Base-by-base conservation (phyloP, 129 eudicot genomes). In the Chrysanthemum makinoi region DNA sequence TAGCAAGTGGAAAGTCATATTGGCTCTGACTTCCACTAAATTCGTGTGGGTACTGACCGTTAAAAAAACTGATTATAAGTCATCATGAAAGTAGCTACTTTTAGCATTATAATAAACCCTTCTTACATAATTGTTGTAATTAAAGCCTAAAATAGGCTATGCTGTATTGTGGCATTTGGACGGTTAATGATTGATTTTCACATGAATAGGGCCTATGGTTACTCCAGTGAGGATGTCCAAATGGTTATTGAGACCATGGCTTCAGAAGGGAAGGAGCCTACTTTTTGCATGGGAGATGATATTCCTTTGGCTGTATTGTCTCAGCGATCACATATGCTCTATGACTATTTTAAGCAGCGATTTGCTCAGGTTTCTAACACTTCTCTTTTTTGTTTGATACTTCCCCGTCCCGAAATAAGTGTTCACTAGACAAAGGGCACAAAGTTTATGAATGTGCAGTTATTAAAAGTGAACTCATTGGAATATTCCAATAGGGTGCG, bases 211-310 rank as follows among this genome's bases (percentile, higher is more conserved):
- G 99, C 99, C 26, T 86, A 53, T 71, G 99, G 99, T 48, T 95
- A 95, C 86, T 95, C 99, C 33, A 95, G 96, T 80, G 99, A 95
- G 83, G 99, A 95, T 78, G 99, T 95, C 51, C 99, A 95, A 77
- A 95, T 95, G 99, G 86, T 95, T 72, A 95, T 95, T 67, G 99
- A 95, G 79, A 70, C 85, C 66, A 95, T 95, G 99, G 99, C 99
- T 77, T 58, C 97, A 33, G 97, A 95, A 83, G 99, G 97, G 64
- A 95, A 94, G 86, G 99, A 94, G 74, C 97, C 97, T 61, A 94
- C 99, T 19, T 94, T 94, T 78, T 94, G 99, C 93, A 94, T 94
- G 99, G 99, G 99, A 60, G 99, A 94, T 79, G 99, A 94, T 86
- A 86, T 78, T 82, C 99, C 99, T 2, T 79, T 94, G 75, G 97